Percentiles rank a stretch among this genome's conserved stretches.
These are phyloP conservation scores for Solanum gracilifrons DNA, from an alignment of 257 asterid genomes.

Conservation along the genomic window DNA sequence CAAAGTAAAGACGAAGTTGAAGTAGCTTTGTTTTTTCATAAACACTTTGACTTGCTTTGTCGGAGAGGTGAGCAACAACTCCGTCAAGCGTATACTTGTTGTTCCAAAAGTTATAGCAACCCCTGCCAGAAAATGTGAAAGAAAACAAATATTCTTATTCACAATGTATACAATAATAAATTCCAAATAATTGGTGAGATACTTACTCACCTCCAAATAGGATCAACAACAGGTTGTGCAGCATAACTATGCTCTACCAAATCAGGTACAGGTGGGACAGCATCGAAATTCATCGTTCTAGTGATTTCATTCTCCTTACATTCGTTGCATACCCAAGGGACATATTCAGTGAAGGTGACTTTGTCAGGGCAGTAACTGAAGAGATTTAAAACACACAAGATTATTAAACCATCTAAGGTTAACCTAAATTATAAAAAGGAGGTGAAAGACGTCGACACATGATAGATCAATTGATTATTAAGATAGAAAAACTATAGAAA, in stretches of 20 bases:
- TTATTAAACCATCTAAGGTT: no score
- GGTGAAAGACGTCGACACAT: no score
- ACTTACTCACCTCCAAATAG: slow-evolving; percentile 58
- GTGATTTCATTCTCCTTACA: not conserved
- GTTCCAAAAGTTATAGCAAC: no score
- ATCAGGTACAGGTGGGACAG: no score
- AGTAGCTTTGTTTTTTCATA: slow-evolving; percentile 24
- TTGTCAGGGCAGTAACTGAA: slow-evolving; percentile 11
- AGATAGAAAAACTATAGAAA: no score
- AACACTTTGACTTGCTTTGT: slow-evolving; percentile 35
- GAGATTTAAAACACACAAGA: not conserved
- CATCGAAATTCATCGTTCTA: no score
- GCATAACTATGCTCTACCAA: no score
- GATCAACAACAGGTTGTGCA: slow-evolving; percentile 18
- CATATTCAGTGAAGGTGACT: slow-evolving; percentile 3
- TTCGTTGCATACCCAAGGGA: slow-evolving; percentile 8
- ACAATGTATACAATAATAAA: not conserved
- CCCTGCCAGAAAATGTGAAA: slow-evolving; percentile 13
- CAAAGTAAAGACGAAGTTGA: slow-evolving; percentile 31
- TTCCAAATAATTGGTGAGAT: not conserved
- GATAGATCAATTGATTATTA: no score
- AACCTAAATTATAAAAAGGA: no score
- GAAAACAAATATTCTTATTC: not conserved
- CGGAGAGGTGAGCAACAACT: no score
- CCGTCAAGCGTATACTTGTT: no score